phyloP scores from a whole-genome alignment of 768 basidiomycete species.

The Phanerochaete sordida region DNA sequence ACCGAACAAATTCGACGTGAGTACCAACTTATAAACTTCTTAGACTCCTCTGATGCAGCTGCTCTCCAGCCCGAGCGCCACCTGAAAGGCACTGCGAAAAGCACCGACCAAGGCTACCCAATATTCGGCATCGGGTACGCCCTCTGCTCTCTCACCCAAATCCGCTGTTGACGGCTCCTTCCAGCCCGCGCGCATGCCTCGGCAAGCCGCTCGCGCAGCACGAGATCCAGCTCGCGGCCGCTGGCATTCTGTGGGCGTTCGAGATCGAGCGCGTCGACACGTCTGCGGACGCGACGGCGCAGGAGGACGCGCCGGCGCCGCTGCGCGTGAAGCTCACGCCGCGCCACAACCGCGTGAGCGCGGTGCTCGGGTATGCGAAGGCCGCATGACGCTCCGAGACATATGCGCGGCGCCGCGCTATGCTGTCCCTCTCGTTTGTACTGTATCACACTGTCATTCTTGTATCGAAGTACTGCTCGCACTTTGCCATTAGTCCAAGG shows the following conservation, averaged over 20 bases:
- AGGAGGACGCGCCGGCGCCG: conserved; percentile 30
- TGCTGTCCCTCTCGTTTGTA: too few relatives aligned
- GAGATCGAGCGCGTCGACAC: conserved; percentile 29
- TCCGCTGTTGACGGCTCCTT: too few relatives aligned
- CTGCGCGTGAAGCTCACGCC: conserved; percentile 26
- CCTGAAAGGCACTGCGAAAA: conserved; percentile 31
- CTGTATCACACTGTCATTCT: too few relatives aligned
- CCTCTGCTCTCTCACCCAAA: too few relatives aligned
- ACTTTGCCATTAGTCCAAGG: too few relatives aligned
- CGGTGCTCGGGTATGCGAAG: background rate
- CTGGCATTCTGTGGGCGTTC: conserved; percentile 44
- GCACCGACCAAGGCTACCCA: conserved; percentile 21
- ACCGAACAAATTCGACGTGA: background rate
- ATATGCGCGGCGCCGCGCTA: too few relatives aligned
- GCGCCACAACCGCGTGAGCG: conserved; percentile 12
- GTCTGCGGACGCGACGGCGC: too few relatives aligned
- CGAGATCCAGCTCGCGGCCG: background rate
- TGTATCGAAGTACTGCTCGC: too few relatives aligned
- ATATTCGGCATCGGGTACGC: background rate
- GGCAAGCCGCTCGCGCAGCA: background rate
- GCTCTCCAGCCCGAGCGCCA: conserved; percentile 39
- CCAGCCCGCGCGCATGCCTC: background rate
- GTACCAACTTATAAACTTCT: too few relatives aligned
- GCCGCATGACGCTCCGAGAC: too few relatives aligned
- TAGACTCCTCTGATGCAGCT: conserved; percentile 11